A percentile compares a stretch with the other conserved stretches of the same genome.
Conservation (phyloP, 495 filamentous ascomycete genomes). For the Chlorociboria aeruginascens region DNA sequence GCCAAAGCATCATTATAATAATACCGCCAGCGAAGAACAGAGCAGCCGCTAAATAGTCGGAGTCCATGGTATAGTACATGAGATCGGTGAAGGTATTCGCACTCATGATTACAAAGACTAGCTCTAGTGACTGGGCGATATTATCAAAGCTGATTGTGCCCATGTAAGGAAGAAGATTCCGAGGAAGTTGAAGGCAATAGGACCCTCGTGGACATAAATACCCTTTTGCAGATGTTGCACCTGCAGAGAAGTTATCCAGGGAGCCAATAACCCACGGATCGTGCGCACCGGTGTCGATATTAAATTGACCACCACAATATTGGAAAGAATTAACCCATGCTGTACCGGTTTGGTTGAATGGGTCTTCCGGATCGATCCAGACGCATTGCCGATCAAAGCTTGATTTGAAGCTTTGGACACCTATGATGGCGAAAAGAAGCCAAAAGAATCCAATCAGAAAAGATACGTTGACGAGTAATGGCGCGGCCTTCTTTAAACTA, state of each 20-base stretch:
- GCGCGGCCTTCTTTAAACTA: slow-evolving; percentile 91
- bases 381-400: slow-evolving; percentile 81
- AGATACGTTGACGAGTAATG: slow-evolving; percentile 85
- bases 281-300: slow-evolving; percentile 39
- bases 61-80: slow-evolving; percentile 84
- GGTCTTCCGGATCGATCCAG: slow-evolving; percentile 55
- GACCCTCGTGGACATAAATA: slow-evolving; percentile 80
- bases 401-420: slow-evolving; percentile 95
- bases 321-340: slow-evolving; percentile 46
- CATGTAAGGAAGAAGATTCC: slow-evolving; percentile 51
- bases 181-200: slow-evolving; percentile 63
- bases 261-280: slow-evolving; percentile 44
- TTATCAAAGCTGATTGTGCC: slow-evolving; percentile 92
- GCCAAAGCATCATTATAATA: slow-evolving; percentile 90
- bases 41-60: slow-evolving; percentile 77
- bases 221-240: slow-evolving; percentile 56
- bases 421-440: slow-evolving; percentile 94
- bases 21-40: slow-evolving; percentile 78
- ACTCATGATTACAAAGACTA: slow-evolving; percentile 98
- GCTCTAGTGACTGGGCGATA: slow-evolving; percentile 76
- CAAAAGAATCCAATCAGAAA: slow-evolving; percentile 98
- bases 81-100: slow-evolving; percentile 93
- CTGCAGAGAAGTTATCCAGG: slow-evolving; percentile 14
- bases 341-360: slow-evolving; percentile 20
- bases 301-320: slow-evolving; percentile 77